Evolutionary conservation across 208 protist species (phyloP), one percentile per base, ranked within the genome.

Genomic region (Strigomonas culicis): DNA sequence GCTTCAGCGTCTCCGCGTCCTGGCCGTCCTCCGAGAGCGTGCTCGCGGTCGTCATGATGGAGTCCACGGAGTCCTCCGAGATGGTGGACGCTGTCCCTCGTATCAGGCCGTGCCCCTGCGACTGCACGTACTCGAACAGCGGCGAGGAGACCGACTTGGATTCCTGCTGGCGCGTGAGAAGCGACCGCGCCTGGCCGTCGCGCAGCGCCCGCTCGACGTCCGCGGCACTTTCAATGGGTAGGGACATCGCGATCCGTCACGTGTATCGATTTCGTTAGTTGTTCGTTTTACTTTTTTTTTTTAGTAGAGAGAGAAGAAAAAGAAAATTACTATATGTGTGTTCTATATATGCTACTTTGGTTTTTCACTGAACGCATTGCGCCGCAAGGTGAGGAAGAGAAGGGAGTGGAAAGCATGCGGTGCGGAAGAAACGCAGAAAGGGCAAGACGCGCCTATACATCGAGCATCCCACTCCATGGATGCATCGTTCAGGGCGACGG

Each of bases 51-150:
- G 59, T 62, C 30, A 63, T 49, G 25, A 84, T 69, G 4, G 85
- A 92, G 50, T 84, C 85, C 15, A 79, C 75, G 11, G 84, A 87
- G 30, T 69, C 70, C 32, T 76, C 57, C n/a, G 84, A 87, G 0
- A 55, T 32, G 52, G 60, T 47, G n/a, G 57, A 41, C 19, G 25
- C 30, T 10, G 68, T 21, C 24, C 60, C 28, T 34, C 63, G 63
- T 17, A 46, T 44, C 24, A 41, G 34, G 19, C 36, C 66, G 39
- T 25, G 57, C 11, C 30, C 51, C n/a, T 72, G 47, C 4, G 72
- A 70, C 32, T 66, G 72, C 8, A 80, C 72, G 63, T 81, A 85
- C 69, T 85, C 72, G 53, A 70, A 74, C 43, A 85, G 72, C 0
- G 79, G 72, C 25, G 75, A 81, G 8, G 62, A 64, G 32, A 68